Conservation (phyloP, 306 rosid genomes). For the Comarum palustre region DNA sequence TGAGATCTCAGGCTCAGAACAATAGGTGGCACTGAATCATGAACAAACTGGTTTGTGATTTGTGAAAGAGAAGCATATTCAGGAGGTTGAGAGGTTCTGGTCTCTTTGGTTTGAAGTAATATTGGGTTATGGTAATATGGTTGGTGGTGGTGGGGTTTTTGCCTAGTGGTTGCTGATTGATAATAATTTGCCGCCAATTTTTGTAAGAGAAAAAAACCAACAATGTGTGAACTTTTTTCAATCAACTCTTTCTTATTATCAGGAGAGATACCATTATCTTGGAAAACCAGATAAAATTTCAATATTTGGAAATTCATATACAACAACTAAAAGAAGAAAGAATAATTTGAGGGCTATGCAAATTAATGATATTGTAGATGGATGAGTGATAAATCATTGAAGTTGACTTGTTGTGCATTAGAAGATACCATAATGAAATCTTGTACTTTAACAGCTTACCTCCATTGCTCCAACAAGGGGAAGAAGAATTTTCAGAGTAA, state of each 20-base stretch:
- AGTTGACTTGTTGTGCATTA: conserved; percentile 18
- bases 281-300: background rate
- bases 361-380: background rate
- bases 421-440: conserved; percentile 20
- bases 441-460: background rate
- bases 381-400: conserved; percentile 9
- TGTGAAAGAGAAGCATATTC: conserved; percentile 27
- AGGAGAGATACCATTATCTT: background rate
- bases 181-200: conserved; percentile 16
- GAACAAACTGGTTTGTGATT: conserved; percentile 30
- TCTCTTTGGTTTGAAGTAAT: conserved; percentile 68
- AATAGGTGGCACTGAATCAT: conserved; percentile 30
- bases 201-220: background rate
- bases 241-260: background rate
- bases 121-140: conserved; percentile 34
- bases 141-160: conserved; percentile 44
- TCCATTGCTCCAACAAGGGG: background rate
- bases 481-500: background rate
- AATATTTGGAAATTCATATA: background rate
- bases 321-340: background rate
- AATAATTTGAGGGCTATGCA: background rate
- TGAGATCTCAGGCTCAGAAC: conserved; percentile 24
- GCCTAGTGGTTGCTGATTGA: conserved; percentile 35
- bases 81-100: conserved; percentile 52
- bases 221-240: background rate